phyloP scores from a whole-genome alignment of 495 filamentous ascomycete species.

The Aspergillus affinis region DNA sequence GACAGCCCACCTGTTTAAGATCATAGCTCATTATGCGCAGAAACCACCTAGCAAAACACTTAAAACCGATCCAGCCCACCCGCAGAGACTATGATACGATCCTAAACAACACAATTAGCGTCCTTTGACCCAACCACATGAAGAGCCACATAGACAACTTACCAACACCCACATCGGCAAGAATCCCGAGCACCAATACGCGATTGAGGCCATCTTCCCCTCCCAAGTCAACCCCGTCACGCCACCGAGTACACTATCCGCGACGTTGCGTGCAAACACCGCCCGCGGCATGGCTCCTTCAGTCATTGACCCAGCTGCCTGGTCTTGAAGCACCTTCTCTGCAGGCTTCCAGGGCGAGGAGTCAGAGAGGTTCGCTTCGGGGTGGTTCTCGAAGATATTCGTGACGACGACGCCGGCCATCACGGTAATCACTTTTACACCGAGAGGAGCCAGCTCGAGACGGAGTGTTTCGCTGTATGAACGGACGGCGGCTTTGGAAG shows the following conservation, averaged over 20 bases:
- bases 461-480: conserved; percentile 52
- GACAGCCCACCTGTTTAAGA: no score
- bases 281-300: conserved; percentile 15
- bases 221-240: conserved; percentile 23
- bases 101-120: neutral
- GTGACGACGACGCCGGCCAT: conserved; percentile 19
- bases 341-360: conserved; percentile 11
- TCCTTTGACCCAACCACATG: neutral
- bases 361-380: neutral
- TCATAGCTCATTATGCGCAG: no score
- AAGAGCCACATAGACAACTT: conserved; percentile 12
- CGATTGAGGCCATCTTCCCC: conserved; percentile 22
- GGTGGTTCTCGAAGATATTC: conserved; percentile 12
- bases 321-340: neutral
- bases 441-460: conserved; percentile 53
- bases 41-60: no score
- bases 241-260: conserved; percentile 19
- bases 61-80: neutral
- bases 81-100: neutral
- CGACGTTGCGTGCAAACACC: conserved; percentile 21
- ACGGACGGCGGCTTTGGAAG: conserved; percentile 52
- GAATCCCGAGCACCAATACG: conserved; percentile 11
- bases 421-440: conserved; percentile 53
- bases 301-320: conserved; percentile 9
- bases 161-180: conserved; percentile 24